These are phyloP conservation scores for Lycium barbarum DNA, from an alignment of 257 asterid genomes.

Conservation along the genomic window DNA sequence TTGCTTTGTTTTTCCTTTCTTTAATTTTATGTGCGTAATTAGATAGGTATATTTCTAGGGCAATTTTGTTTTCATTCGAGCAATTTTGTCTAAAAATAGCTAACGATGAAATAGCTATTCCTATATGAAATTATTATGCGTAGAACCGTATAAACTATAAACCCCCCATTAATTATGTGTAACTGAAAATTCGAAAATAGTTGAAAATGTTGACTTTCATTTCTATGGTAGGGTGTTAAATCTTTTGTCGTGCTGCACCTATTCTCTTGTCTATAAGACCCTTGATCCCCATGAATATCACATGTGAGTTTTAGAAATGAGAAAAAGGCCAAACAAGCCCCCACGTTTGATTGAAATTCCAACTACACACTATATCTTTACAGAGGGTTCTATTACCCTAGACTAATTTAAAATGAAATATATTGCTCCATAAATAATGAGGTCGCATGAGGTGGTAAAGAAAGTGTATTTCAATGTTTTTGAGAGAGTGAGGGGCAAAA, in stretches of 20 bases:
- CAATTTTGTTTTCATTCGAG: neutral
- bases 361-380: no score
- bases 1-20: neutral
- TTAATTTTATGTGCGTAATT: neutral
- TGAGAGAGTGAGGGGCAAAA: no score
- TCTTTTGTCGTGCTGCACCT: slow-evolving; percentile 18
- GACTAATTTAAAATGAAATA: no score
- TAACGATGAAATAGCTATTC: neutral
- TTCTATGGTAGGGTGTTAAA: neutral
- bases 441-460: no score
- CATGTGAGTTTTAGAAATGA: neutral
- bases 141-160: neutral
- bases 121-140: neutral
- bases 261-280: neutral
- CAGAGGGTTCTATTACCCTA: no score
- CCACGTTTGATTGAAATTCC: no score
- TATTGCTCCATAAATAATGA: no score
- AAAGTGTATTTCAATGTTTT: no score
- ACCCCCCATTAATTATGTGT: neutral
- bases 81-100: neutral
- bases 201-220: neutral
- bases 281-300: neutral
- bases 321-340: no score
- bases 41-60: neutral
- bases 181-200: neutral